Percentiles rank a stretch among this genome's conserved stretches.
Evolutionary conservation across 2,329 filamentous ascomycete species (phyloP).

Genomic region (Hymenoscyphus fraxineus): DNA sequence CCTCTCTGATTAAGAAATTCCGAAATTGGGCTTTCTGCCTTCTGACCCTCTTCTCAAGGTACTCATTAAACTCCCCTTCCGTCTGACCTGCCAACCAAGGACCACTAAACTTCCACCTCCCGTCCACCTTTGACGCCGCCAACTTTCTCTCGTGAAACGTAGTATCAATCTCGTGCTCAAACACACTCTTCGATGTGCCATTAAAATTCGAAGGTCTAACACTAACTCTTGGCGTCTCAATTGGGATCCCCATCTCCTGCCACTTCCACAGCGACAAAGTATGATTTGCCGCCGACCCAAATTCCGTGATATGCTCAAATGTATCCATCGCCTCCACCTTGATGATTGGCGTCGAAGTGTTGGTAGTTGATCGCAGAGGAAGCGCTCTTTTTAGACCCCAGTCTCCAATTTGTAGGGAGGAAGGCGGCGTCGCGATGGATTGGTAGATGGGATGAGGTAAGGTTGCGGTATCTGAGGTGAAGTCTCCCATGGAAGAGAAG

Average conservation of each 20-base stretch:
- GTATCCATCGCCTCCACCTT: slow-evolving; percentile 78
- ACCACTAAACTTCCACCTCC: slow-evolving; percentile 63
- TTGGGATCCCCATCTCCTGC: slow-evolving; percentile 72
- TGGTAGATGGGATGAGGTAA: slow-evolving; percentile 76
- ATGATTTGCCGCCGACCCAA: slow-evolving; percentile 77
- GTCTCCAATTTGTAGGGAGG: slow-evolving; percentile 73
- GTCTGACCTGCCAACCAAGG: slow-evolving; percentile 63
- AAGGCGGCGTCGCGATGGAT: slow-evolving; percentile 71
- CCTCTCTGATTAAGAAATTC: slow-evolving; percentile 46
- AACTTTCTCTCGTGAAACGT: slow-evolving; percentile 39
- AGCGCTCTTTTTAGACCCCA: slow-evolving; percentile 90
- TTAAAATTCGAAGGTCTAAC: neutral
- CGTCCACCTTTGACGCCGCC: slow-evolving; percentile 37
- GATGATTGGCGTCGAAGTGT: slow-evolving; percentile 69
- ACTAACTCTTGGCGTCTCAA: slow-evolving; percentile 50
- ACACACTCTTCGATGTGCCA: slow-evolving; percentile 47
- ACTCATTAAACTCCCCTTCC: slow-evolving; percentile 56
- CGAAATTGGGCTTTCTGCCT: slow-evolving; percentile 53
- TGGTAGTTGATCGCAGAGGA: slow-evolving; percentile 69
- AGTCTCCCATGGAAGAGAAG: slow-evolving; percentile 45
- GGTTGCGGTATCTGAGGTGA: slow-evolving; percentile 66
- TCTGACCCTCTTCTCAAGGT: slow-evolving; percentile 51
- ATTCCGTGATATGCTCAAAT: slow-evolving; percentile 85
- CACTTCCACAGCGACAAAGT: slow-evolving; percentile 78
- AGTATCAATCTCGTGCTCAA: slow-evolving; percentile 55